Base-by-base conservation (phyloP, 2,329 filamentous ascomycete species). In the Botryotinia convoluta region DNA sequence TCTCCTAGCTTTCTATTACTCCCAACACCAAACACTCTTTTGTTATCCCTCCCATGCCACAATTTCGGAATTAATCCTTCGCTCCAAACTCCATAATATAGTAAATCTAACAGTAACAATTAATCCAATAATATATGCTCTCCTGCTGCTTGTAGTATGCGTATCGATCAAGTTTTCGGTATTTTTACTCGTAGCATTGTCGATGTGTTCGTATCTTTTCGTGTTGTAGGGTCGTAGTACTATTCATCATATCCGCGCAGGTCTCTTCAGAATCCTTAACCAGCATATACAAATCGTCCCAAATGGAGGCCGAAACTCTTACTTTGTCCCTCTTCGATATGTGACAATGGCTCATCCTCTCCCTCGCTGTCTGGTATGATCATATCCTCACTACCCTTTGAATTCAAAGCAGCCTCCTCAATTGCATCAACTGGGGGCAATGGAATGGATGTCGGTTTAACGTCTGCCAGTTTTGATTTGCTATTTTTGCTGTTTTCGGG, bases 331-430 rank as follows among this genome's bases (percentile, higher is more conserved):
- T 60, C 62, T 35, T 62, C 69, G 45, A 62, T 51, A 60, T 77
- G 77, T 16, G 77, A 78, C 1, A 79, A 69, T 18, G 72, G 60
- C 22, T 80, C 79, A n/a, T 79, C 79, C 12, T 81, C 80, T 59
- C 75, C 84, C 60, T 87, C 86, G 68, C 85, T 87, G 73, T 85
- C 83, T 32, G 84, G 85, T 57, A 87, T 78, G 32, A 88, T 84
- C 54, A 84, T 77, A 76, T 88, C 86, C 76, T 88, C 86, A 74
- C 86, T 88, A 3, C 86, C 86, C 62, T 81, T 77, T 12, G 80
- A 61, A 61, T 71, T 72, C 51, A 79, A 68, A 48, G 76, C 72
- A 8, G 74, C 73, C 45, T 72, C 79, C 71, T 79, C 77, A 4
- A 45, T 69, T 7, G 79, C 74, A 64, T 79, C 71, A 59, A 76